Evolutionary conservation across 1,284 basidiomycete genomes (phyloP), one percentile per base, ranked within the genome.

Genomic region (Fomitopsis pinicola): DNA sequence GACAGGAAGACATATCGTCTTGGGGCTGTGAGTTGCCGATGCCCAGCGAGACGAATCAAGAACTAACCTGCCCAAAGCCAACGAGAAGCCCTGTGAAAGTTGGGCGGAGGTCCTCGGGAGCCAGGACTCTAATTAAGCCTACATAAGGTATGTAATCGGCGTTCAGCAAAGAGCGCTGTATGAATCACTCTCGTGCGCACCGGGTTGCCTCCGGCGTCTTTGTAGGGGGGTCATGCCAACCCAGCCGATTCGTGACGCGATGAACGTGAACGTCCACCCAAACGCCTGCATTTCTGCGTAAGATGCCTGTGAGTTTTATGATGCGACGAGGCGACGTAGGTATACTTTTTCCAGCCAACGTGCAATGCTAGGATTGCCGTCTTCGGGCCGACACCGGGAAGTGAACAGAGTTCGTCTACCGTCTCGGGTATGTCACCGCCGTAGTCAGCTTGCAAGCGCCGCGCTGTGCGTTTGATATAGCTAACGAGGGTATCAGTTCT

Each of bases 201-300:
- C 93, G 79, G 0, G 97, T 98, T 70, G 92, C 85, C 73, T 98
- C 96, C 0, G 97, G 92, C 1, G 81, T 91, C 67, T 88, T 93
- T 0, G 95, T 97, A 5, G 85, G 85, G 2, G 83, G 86, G 59
- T 86, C 85, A 73, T 97, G 94, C 97, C 97, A 98, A 22, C 91
- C 88, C 0, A 98, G 76, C 19, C 95, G 82, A 68, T 98, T 97
- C 14, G 95, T 94, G 61, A 98, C 96, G 0, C 97, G 81, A 68
- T 98, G 95, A 1, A 99, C 97, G 70, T 99, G 95, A 0, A 94
- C 91, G 68, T 98, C 97, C 0, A 98, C 96, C 0, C 97, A 97
- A 44, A 99, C 98, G 0, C 96, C 97, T 19, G 84, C 81, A 67
- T 97, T 96, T 53, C 93, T 94, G 67, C 15, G 58, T 30, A 2